A percentile compares a stretch with the other conserved stretches of the same genome.
Evolutionary conservation across 2,329 filamentous ascomycete species (phyloP).

Genomic region (Nothopassalora personata): DNA sequence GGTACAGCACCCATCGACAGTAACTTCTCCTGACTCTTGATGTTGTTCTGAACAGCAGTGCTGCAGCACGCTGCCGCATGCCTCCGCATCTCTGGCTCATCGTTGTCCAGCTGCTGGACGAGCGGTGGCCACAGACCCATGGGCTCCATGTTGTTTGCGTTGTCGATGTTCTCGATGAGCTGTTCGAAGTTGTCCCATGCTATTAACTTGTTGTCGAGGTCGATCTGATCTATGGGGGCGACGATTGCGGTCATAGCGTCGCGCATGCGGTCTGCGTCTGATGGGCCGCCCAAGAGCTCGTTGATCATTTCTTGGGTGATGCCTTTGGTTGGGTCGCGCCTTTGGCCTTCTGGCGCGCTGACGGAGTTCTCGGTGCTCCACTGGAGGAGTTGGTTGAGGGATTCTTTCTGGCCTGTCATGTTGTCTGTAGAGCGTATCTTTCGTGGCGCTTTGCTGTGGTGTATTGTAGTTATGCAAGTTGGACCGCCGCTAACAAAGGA

Average conservation of each 20-base stretch:
- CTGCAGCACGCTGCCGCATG: constrained; percentile 94
- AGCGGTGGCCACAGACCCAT: constrained; percentile 79
- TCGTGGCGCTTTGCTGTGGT: neutral
- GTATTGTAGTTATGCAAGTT: neutral
- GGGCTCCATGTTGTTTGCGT: constrained; percentile 85
- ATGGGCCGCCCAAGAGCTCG: constrained; percentile 74
- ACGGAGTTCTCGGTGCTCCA: constrained; percentile 66
- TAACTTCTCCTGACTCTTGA: constrained; percentile 70
- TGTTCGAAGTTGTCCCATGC: constrained; percentile 96
- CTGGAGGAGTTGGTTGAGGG: constrained; percentile 70
- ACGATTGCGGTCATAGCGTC: constrained; percentile 73
- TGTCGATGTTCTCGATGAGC: constrained; percentile 86
- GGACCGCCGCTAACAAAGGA: neutral
- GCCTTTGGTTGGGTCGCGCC: constrained; percentile 34
- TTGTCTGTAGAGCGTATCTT: neutral
- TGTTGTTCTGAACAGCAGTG: constrained; percentile 95
- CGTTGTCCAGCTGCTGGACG: constrained; percentile 61
- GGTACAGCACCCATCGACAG: constrained; percentile 62
- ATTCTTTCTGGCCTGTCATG: constrained; percentile 22
- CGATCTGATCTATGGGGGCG: constrained; percentile 49
- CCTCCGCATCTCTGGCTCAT: constrained; percentile 66
- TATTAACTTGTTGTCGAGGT: constrained; percentile 68
- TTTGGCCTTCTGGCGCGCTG: constrained; percentile 33
- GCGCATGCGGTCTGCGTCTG: constrained; percentile 88
- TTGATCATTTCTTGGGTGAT: constrained; percentile 67